Conservation (phyloP, 805 yeast species). For the Spathaspora passalidarum region DNA sequence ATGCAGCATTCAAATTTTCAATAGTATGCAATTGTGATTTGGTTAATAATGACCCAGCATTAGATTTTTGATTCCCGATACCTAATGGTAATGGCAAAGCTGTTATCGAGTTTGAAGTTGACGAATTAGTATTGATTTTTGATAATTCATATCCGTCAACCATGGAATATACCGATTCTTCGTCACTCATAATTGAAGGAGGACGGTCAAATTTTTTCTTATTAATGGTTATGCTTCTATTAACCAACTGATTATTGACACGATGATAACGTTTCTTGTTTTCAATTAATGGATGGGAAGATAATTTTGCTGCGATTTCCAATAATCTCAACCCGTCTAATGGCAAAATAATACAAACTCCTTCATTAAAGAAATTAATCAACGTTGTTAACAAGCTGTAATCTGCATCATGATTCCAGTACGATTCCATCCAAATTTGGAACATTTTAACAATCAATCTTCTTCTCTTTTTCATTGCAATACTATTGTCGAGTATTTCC, state of each 20-base stretch:
- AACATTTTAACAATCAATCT: slow-evolving; percentile 65
- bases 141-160: slow-evolving; percentile 60
- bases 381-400: slow-evolving; percentile 61
- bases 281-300: slow-evolving; percentile 53
- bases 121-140: slow-evolving; percentile 47
- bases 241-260: slow-evolving; percentile 47
- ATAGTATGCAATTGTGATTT: slow-evolving; percentile 39
- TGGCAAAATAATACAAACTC: slow-evolving; percentile 58
- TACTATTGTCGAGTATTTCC: slow-evolving; percentile 21
- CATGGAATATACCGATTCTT: slow-evolving; percentile 39
- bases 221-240: slow-evolving; percentile 45
- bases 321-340: slow-evolving; percentile 60
- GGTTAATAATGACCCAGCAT: slow-evolving; percentile 37
- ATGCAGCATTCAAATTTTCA: slow-evolving; percentile 50
- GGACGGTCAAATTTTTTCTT: slow-evolving; percentile 30
- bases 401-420: slow-evolving; percentile 72
- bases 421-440: slow-evolving; percentile 85
- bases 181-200: slow-evolving; percentile 17
- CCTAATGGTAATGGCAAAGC: slow-evolving; percentile 44
- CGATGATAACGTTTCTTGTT: slow-evolving; percentile 14
- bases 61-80: slow-evolving; percentile 40
- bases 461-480: slow-evolving; percentile 54
- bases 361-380: slow-evolving; percentile 78
- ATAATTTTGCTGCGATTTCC: slow-evolving; percentile 59
- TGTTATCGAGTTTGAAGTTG: slow-evolving; percentile 35